Percentiles rank a stretch among this genome's conserved stretches.
Conservation (phyloP, 106 monocot genomes). For the Dendrobium nobile region DNA sequence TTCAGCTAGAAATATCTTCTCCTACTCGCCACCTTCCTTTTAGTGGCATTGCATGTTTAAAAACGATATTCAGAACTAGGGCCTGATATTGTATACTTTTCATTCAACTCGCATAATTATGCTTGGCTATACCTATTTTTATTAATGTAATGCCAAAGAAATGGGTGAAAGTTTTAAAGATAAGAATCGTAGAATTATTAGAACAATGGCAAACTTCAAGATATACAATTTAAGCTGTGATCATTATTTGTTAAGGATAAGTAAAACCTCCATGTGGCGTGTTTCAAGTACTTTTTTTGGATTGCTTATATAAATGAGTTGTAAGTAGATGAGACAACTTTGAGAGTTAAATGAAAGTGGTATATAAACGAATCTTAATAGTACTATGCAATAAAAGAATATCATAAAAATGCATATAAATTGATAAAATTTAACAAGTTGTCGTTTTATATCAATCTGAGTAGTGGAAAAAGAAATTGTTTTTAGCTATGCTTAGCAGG, state of each 20-base stretch:
- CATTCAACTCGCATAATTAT: too few species aligned
- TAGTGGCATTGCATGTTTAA: background rate
- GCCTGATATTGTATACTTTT: background rate
- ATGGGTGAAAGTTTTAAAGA: too few species aligned
- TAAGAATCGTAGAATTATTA: background rate
- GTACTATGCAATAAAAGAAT: too few species aligned
- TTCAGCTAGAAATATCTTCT: too few species aligned
- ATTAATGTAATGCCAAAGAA: too few species aligned
- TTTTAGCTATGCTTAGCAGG: background rate
- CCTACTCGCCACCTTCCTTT: too few species aligned
- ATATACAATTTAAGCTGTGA: background rate
- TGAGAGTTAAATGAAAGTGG: background rate
- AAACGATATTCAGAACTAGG: background rate
- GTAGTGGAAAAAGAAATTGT: background rate
- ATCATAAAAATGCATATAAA: background rate
- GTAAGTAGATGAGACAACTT: background rate
- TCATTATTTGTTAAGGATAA: background rate
- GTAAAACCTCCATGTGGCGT: background rate
- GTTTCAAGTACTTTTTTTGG: background rate
- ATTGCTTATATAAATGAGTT: background rate
- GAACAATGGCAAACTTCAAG: background rate
- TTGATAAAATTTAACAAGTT: background rate
- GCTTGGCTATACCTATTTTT: too few species aligned
- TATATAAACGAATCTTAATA: too few species aligned
- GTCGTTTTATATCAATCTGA: background rate